These are phyloP conservation scores for Thraustochytrium sp. DNA, from an alignment of 352 stramenopile species.

Conservation along the genomic window DNA sequence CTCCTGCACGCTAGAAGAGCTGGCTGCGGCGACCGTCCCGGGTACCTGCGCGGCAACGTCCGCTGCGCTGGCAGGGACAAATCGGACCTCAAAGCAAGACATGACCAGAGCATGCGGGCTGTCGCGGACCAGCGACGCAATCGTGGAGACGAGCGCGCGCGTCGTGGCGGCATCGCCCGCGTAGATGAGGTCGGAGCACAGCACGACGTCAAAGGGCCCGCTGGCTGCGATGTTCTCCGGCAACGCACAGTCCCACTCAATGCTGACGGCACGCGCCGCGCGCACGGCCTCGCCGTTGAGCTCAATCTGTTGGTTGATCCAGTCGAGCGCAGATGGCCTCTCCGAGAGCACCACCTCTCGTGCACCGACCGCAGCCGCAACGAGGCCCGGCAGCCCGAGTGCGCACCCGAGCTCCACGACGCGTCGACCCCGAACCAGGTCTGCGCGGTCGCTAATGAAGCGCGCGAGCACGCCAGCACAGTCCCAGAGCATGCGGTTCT, in stretches of 20 bases:
- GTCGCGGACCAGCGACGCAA: neutral
- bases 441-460: neutral
- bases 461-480: neutral
- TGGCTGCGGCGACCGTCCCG: neutral
- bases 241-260: neutral
- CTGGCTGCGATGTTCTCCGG: neutral
- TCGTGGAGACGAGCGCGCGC: neutral
- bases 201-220: conserved; percentile 53
- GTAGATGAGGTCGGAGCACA: conserved; percentile 61
- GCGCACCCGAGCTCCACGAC: conserved; percentile 34
- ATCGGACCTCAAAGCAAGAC: conserved; percentile 7
- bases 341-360: neutral
- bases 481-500: conserved; percentile 21
- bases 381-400: conserved; percentile 3
- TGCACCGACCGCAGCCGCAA: neutral
- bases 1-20: neutral
- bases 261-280: neutral
- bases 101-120: neutral
- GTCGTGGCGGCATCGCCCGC: conserved; percentile 55
- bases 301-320: conserved; percentile 7
- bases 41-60: neutral
- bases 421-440: neutral
- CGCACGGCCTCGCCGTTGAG: neutral
- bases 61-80: neutral
- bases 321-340: neutral